Percentiles rank a stretch among this genome's conserved stretches.
phyloP scores from a whole-genome alignment of 352 stramenopile species.

The Phytopythium cucurbitacearum region DNA sequence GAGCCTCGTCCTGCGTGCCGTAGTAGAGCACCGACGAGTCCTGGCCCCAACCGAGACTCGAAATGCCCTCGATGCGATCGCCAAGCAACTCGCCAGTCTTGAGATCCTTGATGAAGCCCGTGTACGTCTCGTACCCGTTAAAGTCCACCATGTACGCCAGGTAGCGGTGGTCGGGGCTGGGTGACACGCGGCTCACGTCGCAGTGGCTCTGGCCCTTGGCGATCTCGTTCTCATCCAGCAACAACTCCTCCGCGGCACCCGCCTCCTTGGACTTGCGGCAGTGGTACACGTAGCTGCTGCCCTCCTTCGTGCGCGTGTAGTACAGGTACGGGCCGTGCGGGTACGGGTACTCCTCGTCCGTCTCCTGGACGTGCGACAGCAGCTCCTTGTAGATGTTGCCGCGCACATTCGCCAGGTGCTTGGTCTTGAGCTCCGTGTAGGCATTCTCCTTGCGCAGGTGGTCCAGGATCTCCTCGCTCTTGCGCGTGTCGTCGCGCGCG shows the following conservation, averaged over 20 bases:
- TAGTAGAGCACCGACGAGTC: constrained; percentile 93
- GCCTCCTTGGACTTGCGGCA: constrained; percentile 65
- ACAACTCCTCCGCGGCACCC: constrained; percentile 76
- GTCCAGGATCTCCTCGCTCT: constrained; percentile 89
- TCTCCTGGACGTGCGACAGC: constrained; percentile 88
- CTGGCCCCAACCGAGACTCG: constrained; percentile 88
- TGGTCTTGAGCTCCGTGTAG: constrained; percentile 87
- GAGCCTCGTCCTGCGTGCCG: constrained; percentile 86
- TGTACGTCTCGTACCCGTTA: constrained; percentile 93
- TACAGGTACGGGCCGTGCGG: constrained; percentile 81
- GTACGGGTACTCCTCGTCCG: constrained; percentile 81
- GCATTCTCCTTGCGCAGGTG: constrained; percentile 93
- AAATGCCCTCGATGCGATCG: constrained; percentile 83
- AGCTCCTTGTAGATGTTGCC: constrained; percentile 93
- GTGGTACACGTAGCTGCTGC: constrained; percentile 75
- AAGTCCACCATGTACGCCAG: constrained; percentile 95
- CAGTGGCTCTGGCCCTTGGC: constrained; percentile 84
- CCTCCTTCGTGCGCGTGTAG: constrained; percentile 88
- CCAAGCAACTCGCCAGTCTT: constrained; percentile 55
- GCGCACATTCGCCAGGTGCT: constrained; percentile 77
- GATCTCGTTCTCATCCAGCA: constrained; percentile 94
- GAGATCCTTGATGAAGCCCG: constrained; percentile 87
- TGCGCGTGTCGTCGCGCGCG: constrained; percentile 92
- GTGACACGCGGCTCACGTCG: constrained; percentile 66
- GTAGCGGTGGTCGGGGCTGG: constrained; percentile 88